Evolutionary conservation across 2,329 filamentous ascomycete species (phyloP).

Genomic region (Aaosphaeria pasadenensis): DNA sequence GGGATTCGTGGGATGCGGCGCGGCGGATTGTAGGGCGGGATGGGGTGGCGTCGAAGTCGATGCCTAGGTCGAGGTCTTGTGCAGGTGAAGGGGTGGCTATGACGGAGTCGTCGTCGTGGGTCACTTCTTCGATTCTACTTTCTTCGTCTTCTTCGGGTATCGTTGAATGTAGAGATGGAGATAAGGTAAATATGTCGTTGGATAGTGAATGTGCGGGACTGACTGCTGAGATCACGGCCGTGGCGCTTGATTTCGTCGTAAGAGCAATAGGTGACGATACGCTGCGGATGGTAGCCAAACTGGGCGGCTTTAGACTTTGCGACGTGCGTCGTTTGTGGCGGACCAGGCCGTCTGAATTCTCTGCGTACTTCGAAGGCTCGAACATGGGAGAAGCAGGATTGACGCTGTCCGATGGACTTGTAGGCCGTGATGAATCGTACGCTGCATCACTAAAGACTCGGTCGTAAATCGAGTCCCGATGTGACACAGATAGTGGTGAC

Average conservation of each 20-base stretch:
- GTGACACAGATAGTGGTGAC: constrained; percentile 72
- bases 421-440: constrained; percentile 68
- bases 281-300: constrained; percentile 27
- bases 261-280: constrained; percentile 30
- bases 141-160: constrained; percentile 38
- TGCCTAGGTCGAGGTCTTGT: constrained; percentile 10
- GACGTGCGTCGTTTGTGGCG: constrained; percentile 21
- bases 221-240: constrained; percentile 28
- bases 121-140: not conserved
- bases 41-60: constrained; percentile 32
- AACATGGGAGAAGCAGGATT: constrained; percentile 58
- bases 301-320: constrained; percentile 26
- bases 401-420: constrained; percentile 73
- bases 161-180: constrained; percentile 21
- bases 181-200: constrained; percentile 27
- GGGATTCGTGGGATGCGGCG: constrained; percentile 77
- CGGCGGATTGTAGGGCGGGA: constrained; percentile 55
- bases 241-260: constrained; percentile 31
- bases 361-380: constrained; percentile 32
- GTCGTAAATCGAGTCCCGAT: constrained; percentile 76
- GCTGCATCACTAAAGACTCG: constrained; percentile 57
- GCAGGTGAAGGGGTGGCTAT: constrained; percentile 15
- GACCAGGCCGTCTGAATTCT: constrained; percentile 12
- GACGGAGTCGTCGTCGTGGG: not conserved
- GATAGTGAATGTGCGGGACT: constrained; percentile 30